Evolutionary conservation across 2,329 filamentous ascomycete genomes (phyloP).

Genomic region (Orbilia blumenaviensis): DNA sequence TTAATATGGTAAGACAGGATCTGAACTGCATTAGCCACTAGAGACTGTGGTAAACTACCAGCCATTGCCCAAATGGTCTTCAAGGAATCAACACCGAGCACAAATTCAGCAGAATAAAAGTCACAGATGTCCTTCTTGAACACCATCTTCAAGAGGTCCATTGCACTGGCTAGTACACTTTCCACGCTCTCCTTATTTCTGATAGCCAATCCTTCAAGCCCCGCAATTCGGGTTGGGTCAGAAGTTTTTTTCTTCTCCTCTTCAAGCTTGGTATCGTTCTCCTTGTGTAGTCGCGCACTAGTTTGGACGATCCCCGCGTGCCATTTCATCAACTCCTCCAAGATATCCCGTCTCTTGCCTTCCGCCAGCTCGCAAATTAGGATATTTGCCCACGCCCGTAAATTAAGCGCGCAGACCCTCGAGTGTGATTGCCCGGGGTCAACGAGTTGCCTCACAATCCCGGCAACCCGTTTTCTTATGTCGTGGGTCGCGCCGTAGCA

Average conservation of each 20-base stretch:
- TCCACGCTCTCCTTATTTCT: conserved; percentile 19
- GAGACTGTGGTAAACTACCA: conserved; percentile 53
- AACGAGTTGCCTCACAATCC: conserved; percentile 70
- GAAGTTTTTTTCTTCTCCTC: conserved; percentile 6
- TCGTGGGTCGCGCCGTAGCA: conserved; percentile 71
- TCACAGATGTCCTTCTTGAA: conserved; percentile 26
- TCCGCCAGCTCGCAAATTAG: conserved; percentile 68
- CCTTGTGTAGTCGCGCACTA: conserved; percentile 69
- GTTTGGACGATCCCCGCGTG: conserved; percentile 69
- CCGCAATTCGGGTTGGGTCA: background rate
- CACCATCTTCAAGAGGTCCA: conserved; percentile 10
- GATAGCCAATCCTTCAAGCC: background rate
- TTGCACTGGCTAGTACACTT: conserved; percentile 7
- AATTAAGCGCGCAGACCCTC: conserved; percentile 72
- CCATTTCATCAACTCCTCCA: conserved; percentile 68
- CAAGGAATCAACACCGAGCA: conserved; percentile 11
- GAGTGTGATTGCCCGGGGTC: conserved; percentile 71
- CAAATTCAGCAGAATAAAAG: conserved; percentile 25
- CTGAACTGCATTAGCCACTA: conserved; percentile 55
- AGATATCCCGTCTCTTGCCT: conserved; percentile 61
- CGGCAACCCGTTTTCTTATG: conserved; percentile 59
- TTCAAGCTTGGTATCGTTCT: conserved; percentile 62
- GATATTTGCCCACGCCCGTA: conserved; percentile 72
- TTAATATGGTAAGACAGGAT: conserved; percentile 52
- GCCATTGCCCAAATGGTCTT: conserved; percentile 30